Evolutionary conservation across 139 green algal species (phyloP).

Genomic region (Asterochloris sp.): DNA sequence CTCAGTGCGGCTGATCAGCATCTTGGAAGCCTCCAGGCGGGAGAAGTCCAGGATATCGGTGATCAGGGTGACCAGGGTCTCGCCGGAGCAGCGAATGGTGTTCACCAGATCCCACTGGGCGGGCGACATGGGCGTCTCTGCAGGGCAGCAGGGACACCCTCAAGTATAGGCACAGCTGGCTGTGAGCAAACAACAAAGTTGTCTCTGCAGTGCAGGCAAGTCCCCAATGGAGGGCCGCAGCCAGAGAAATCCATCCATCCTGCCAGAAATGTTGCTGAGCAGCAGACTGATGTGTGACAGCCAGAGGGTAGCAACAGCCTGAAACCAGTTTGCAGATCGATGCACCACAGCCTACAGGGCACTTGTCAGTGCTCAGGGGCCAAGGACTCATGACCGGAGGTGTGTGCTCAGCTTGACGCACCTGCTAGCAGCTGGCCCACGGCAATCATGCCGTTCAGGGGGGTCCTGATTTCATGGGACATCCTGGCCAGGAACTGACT

Average conservation of each 20-base stretch:
- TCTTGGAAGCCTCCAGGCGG: constrained; percentile 83
- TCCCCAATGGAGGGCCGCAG: too few species aligned
- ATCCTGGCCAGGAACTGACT: constrained; percentile 90
- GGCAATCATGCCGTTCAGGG: constrained; percentile 93
- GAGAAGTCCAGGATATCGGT: constrained; percentile 91
- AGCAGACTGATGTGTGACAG: too few species aligned
- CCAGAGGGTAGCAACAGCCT: too few species aligned
- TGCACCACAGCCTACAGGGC: too few species aligned
- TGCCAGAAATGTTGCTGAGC: too few species aligned
- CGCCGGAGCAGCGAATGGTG: constrained; percentile 73
- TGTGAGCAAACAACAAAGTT: neutral
- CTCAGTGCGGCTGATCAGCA: constrained; percentile 48
- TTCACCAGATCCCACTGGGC: constrained; percentile 81
- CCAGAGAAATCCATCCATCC: too few species aligned
- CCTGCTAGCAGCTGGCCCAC: constrained; percentile 82
- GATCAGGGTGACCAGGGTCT: constrained; percentile 85
- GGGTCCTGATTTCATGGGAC: constrained; percentile 93
- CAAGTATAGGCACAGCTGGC: neutral
- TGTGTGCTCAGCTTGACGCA: constrained; percentile 17
- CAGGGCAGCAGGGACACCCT: neutral
- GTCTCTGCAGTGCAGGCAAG: too few species aligned
- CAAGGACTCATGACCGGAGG: too few species aligned
- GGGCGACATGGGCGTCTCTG: constrained; percentile 21
- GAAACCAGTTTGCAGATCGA: too few species aligned
- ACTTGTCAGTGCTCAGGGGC: too few species aligned